Evolutionary conservation across 305 asterid species (phyloP).

Genomic region (Fraxinus sp.): DNA sequence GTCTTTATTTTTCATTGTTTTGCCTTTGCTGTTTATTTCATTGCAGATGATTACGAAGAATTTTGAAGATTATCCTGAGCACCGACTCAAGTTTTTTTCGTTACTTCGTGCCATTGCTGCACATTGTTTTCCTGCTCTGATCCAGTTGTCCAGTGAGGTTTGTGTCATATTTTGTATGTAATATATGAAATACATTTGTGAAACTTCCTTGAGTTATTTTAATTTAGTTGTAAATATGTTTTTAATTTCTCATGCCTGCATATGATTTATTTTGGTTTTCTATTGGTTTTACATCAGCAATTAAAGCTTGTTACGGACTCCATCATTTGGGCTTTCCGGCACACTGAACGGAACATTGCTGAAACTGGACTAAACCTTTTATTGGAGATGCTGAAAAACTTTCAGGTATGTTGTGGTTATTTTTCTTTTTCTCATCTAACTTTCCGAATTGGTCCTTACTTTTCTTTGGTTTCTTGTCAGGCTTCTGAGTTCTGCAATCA

Average conservation of each 20-base stretch:
- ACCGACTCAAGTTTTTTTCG: slow-evolving; percentile 93
- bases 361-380: slow-evolving; percentile 93
- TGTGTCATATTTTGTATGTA: slow-evolving; percentile 8
- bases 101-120: slow-evolving; percentile 92
- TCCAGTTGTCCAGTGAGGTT: slow-evolving; percentile 90
- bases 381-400: slow-evolving; percentile 87
- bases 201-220: not conserved
- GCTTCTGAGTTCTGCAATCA: slow-evolving; percentile 79
- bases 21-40: slow-evolving; percentile 16
- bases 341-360: slow-evolving; percentile 95
- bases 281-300: slow-evolving; percentile 54
- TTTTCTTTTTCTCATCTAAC: not conserved
- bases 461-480: slow-evolving; percentile 47
- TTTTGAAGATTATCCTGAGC: slow-evolving; percentile 99
- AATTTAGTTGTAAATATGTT: slow-evolving; percentile 14
- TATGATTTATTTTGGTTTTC: slow-evolving; percentile 20
- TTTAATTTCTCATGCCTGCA: not conserved
- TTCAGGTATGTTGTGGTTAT: slow-evolving; percentile 54
- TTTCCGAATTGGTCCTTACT: slow-evolving; percentile 6
- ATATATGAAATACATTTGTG: slow-evolving; percentile 8
- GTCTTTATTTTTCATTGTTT: not conserved
- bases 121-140: slow-evolving; percentile 88
- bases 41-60: slow-evolving; percentile 94
- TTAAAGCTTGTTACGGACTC: slow-evolving; percentile 96
- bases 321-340: slow-evolving; percentile 99